Evolutionary conservation across 1,284 basidiomycete genomes (phyloP).

Genomic region (Trametes sp.): DNA sequence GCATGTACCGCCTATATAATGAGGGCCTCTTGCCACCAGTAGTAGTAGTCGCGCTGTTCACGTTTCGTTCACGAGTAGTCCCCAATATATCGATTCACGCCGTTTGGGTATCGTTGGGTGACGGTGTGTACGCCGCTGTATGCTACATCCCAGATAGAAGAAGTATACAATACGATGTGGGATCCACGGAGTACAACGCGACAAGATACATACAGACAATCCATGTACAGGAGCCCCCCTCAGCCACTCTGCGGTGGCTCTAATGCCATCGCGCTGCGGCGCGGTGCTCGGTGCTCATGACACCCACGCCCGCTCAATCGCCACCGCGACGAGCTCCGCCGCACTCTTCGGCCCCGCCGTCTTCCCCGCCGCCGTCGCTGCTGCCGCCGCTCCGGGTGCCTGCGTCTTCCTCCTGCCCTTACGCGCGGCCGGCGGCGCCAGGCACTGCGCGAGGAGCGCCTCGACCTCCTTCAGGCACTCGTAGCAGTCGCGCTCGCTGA

Average conservation of each 20-base stretch:
- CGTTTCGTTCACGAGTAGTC: neutral
- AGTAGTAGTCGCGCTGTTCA: neutral
- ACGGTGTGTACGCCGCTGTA: no score
- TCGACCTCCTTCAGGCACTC: conserved; percentile 67
- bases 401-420: conserved; percentile 53
- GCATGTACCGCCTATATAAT: conserved; percentile 8
- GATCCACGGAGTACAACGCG: neutral
- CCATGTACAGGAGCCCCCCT: no score
- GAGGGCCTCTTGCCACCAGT: neutral
- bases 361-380: conserved; percentile 3
- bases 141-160: neutral
- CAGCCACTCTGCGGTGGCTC: neutral
- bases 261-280: no score
- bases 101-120: no score
- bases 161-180: neutral
- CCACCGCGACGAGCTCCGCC: conserved; percentile 60
- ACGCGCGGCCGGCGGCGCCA: conserved; percentile 43
- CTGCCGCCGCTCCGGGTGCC: conserved; percentile 29
- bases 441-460: conserved; percentile 51
- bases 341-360: conserved; percentile 52
- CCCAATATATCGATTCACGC: neutral
- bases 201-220: neutral
- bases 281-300: conserved; percentile 8
- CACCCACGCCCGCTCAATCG: conserved; percentile 62
- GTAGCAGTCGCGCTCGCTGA: conserved; percentile 66